Evolutionary conservation across 1,284 basidiomycete species (phyloP).

Genomic region (Cryptococcus deneoformans): DNA sequence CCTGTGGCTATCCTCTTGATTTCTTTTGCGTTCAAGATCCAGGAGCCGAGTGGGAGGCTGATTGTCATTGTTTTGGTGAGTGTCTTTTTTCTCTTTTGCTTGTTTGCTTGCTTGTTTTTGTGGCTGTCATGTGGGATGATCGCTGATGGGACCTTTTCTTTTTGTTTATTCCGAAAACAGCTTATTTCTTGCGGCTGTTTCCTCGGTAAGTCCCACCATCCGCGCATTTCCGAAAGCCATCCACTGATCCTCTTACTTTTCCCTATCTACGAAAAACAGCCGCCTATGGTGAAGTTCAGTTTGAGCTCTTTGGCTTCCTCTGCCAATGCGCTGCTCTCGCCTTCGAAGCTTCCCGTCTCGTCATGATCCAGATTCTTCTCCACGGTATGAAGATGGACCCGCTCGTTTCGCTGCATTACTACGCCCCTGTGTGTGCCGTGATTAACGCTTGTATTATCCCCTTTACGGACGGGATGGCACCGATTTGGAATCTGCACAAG

Average conservation of each 20-base stretch:
- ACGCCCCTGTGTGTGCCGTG: constrained; percentile 88
- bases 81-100: background rate
- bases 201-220: constrained; percentile 58
- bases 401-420: constrained; percentile 92
- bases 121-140: background rate
- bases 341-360: constrained; percentile 62
- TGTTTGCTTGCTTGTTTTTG: background rate
- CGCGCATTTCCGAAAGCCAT: background rate
- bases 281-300: constrained; percentile 74
- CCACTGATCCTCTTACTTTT: background rate
- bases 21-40: constrained; percentile 83
- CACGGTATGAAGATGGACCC: constrained; percentile 97
- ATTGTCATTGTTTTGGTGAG: constrained; percentile 68
- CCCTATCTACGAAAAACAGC: constrained; percentile 16
- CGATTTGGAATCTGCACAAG: constrained; percentile 70
- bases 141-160: too few species aligned
- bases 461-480: constrained; percentile 84
- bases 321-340: constrained; percentile 76
- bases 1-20: constrained; percentile 42
- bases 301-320: constrained; percentile 82
- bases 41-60: constrained; percentile 79
- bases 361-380: constrained; percentile 94
- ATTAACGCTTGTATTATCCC: constrained; percentile 83
- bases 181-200: constrained; percentile 92
- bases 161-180: constrained; percentile 12